Base-by-base conservation (phyloP, 768 basidiomycete genomes). In the Lactifluus hygrophoroides region DNA sequence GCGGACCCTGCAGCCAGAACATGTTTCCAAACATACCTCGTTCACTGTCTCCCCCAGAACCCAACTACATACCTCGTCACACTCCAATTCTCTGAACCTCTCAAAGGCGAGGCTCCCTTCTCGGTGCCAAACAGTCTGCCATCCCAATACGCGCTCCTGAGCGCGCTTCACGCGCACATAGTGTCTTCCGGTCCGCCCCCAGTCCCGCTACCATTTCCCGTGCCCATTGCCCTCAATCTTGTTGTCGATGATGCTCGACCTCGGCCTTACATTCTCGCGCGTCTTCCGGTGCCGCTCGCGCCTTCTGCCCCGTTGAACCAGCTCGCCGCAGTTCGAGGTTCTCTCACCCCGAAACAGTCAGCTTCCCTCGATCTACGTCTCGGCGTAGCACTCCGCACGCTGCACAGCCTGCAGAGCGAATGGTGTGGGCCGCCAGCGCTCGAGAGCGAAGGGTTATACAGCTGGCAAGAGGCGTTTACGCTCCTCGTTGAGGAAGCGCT, bases 401-500 rank as follows among this genome's bases (percentile, higher is more conserved):
- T 88, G n/a, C 88, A 90, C 65, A 75, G 69, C 11, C 76, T 86
- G n/a, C 83, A 85, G 66, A 88, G 86, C 71, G 85, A 89, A 66
- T 88, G 82, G 82, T 90, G 82, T 63, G 88, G 88, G 3, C 64
- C 75, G 3, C 83, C 83, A 34, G 38, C 63, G 9, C 66, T 69
- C 57, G 68, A 60, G 51, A 49, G 54, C 27, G 71, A 70, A 42
- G 70, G 61, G 64, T 69, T 68, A 61, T 87, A 84, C 67, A 84
- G 79, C 69, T 90, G 88, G 88, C 84, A 89, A 70, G 86, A 86
- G 65, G 80, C 83, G 1, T 89, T 89, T 69, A 82, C 82, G 6
- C 51, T 69, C 9, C 71, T 80, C 6, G 70, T 90, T 47, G 87
- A 89, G 60, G 72, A 71, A 7, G 69, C 83, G 14, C 69, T 89